Evolutionary conservation across 2,329 filamentous ascomycete species (phyloP).

Genomic region (Alternaria burnsii): DNA sequence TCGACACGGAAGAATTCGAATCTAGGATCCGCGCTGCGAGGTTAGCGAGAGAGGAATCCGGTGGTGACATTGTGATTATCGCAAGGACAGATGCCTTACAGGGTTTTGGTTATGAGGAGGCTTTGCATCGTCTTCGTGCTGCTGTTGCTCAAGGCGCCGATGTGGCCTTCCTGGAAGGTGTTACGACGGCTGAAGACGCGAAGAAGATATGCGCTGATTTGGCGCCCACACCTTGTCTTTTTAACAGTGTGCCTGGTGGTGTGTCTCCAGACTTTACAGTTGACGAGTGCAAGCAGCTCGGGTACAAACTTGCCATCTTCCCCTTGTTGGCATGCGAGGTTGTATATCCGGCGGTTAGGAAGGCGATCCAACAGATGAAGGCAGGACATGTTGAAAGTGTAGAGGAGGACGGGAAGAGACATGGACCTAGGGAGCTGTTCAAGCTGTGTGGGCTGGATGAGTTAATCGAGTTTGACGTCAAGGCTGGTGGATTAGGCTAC

Average conservation of each 20-base stretch:
- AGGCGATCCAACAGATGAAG: slow-evolving; percentile 41
- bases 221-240: slow-evolving; percentile 60
- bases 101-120: slow-evolving; percentile 65
- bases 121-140: slow-evolving; percentile 59
- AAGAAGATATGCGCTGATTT: slow-evolving; percentile 57
- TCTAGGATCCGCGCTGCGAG: slow-evolving; percentile 66
- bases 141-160: slow-evolving; percentile 67
- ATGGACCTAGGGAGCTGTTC: slow-evolving; percentile 61
- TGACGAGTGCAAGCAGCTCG: slow-evolving; percentile 63
- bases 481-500: slow-evolving; percentile 54
- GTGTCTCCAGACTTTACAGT: slow-evolving; percentile 63
- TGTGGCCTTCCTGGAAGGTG: slow-evolving; percentile 67
- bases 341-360: slow-evolving; percentile 45
- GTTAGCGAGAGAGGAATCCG: slow-evolving; percentile 58
- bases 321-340: slow-evolving; percentile 50
- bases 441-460: slow-evolving; percentile 63
- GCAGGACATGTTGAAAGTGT: slow-evolving; percentile 41
- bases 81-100: slow-evolving; percentile 70
- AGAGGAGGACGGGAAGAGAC: slow-evolving; percentile 54
- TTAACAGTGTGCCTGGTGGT: slow-evolving; percentile 67
- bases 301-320: slow-evolving; percentile 68
- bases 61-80: slow-evolving; percentile 69
- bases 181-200: slow-evolving; percentile 62
- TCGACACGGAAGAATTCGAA: slow-evolving; percentile 60
- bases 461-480: slow-evolving; percentile 59